Base-by-base conservation (phyloP, 2,329 filamentous ascomycete genomes). In the Aschersonia sp. region DNA sequence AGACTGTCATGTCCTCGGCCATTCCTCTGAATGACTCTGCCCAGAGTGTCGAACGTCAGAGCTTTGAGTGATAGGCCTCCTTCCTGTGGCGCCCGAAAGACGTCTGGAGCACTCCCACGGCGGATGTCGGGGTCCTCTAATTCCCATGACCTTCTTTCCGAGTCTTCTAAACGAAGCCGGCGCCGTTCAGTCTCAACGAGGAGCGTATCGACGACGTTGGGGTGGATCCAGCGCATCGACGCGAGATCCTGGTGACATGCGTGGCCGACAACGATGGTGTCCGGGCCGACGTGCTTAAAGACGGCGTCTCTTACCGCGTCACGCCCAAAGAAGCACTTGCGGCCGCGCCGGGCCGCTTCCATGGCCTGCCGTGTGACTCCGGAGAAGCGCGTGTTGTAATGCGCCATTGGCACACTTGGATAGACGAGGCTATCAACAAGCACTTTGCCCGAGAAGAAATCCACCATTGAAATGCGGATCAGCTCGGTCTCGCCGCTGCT, bases 371-470 rank as follows among this genome's bases (percentile, higher is more conserved):
- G 56, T 0, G 64, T 67, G 2, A 79, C 66, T 1, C 75, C 75
- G 0, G 74, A 75, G 51, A 58, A 75, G 3, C 58, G 61, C 0
- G 71, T 76, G 54, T 75, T 73, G 54, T 68, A 68, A 53, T 77
- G 68, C 4, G 55, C 47, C 64, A 78, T 71, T 6, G 54, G 54
- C 0, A 68, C 63, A 9, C 63, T 56, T 0, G 75, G 75, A 44
- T 59, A 68, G 3, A 78, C 73, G 1, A 78, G 62, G 5, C 59
- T 65, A 55, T 79, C 70, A 31, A 79, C 56, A 1, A 79, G 65
- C 9, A 71, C 54, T 10, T 66, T 55, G 3, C 66, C 63, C 1
- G 69, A 66, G 54, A 76, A 74, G 54, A 72, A 74, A 55, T 77
- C 74, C 30, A 78, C 55, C 2, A 69, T 55, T 0, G 69, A 71